phyloP scores from a whole-genome alignment of 345 rosid genomes.

The Aegle marmelos region DNA sequence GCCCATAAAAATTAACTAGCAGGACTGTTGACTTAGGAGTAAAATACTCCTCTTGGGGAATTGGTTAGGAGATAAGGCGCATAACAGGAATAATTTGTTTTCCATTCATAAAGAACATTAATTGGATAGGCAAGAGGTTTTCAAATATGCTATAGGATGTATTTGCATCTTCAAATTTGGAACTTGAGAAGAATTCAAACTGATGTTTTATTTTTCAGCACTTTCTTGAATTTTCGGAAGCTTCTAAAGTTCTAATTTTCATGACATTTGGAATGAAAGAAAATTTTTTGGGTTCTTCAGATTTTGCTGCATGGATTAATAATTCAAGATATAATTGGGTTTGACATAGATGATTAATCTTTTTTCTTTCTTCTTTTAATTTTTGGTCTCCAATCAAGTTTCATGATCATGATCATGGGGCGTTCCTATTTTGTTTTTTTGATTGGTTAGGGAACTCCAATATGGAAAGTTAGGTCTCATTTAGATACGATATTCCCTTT shows the following conservation, averaged over 20 bases:
- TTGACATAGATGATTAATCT: background rate
- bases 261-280: background rate
- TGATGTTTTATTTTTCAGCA: background rate
- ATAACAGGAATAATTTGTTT: background rate
- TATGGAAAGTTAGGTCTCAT: background rate
- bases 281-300: background rate
- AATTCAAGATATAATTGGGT: background rate
- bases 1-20: background rate
- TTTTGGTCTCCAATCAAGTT: background rate
- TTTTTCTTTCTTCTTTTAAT: too few species aligned
- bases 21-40: background rate
- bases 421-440: background rate
- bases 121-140: background rate
- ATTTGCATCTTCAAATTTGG: background rate
- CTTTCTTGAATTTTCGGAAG: background rate
- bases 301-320: background rate
- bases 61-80: background rate
- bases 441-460: background rate
- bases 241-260: background rate
- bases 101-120: background rate
- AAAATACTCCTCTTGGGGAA: background rate
- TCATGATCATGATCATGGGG: background rate
- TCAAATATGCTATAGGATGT: background rate
- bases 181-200: background rate
- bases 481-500: background rate